Conservation (phyloP, 139 green algal genomes). For the Microglena sp. region DNA sequence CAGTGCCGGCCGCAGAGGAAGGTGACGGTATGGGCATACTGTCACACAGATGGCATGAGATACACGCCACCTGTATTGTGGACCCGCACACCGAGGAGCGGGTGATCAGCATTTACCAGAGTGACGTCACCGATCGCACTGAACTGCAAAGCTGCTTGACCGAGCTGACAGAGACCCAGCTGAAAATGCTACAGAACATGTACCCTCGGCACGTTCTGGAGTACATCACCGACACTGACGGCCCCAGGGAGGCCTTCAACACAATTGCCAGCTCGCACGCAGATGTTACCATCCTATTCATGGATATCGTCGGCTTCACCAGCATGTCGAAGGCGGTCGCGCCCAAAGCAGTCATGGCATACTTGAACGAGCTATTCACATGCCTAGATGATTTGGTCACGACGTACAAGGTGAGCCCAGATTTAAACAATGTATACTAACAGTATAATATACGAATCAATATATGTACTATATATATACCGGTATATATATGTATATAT, state of each 20-base stretch:
- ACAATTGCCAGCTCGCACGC: background rate
- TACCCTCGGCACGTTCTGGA: conserved; percentile 22
- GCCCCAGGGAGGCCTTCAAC: no score
- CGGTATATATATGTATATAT: background rate
- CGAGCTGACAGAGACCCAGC: conserved; percentile 19
- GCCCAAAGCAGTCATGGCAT: conserved; percentile 3
- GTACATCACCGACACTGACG: no score
- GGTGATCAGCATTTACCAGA: no score
- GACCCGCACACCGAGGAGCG: conserved; percentile 4
- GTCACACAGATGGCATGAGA: conserved; percentile 26
- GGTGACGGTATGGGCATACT: no score
- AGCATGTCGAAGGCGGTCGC: conserved; percentile 7
- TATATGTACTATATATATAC: background rate
- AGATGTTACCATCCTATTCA: conserved; percentile 11
- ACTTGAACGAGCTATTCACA: conserved; percentile 7
- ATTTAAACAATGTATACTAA: background rate
- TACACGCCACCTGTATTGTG: conserved; percentile 5
- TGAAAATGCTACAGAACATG: conserved; percentile 25
- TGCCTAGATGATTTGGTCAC: background rate
- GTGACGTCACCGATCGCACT: conserved; percentile 19
- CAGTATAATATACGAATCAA: background rate
- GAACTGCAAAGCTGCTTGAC: conserved; percentile 22
- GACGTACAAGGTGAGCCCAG: background rate
- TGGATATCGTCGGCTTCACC: conserved; percentile 9
- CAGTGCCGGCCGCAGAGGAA: no score